Evolutionary conservation across 164 flowering plant genomes (phyloP).

Genomic region (Magnolia changhungtana): DNA sequence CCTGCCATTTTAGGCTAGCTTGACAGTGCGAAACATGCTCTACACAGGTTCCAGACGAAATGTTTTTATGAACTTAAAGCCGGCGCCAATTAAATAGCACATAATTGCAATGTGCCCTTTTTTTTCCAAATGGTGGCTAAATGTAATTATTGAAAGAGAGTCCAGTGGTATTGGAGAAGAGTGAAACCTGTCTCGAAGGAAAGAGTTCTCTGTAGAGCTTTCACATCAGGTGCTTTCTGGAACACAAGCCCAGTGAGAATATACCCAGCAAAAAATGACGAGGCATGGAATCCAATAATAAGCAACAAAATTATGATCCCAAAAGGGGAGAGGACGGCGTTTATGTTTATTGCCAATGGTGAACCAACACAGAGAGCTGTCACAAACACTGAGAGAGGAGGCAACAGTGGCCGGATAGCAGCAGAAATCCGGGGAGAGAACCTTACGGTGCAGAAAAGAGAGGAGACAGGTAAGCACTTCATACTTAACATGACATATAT

Average conservation of each 20-base stretch:
- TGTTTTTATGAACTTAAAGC: background rate
- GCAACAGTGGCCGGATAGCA: conserved; percentile 79
- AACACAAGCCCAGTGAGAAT: conserved; percentile 56
- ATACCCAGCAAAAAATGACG: conserved; percentile 76
- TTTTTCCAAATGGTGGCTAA: background rate
- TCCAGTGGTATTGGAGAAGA: conserved; percentile 3
- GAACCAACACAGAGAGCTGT: conserved; percentile 95
- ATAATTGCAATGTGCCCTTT: background rate
- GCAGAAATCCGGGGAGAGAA: conserved; percentile 60
- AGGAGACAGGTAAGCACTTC: conserved; percentile 3
- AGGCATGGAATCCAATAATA: conserved; percentile 63
- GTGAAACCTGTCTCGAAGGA: conserved; percentile 85
- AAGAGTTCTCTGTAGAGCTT: conserved; percentile 78
- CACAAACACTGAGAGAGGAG: conserved; percentile 84
- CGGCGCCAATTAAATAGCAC: background rate
- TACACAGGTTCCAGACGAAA: too few species aligned
- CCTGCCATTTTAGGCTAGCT: background rate
- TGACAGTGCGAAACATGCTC: background rate
- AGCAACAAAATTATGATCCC: conserved; percentile 64
- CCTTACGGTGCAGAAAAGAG: conserved; percentile 30
- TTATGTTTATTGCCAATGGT: conserved; percentile 80
- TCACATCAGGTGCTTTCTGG: conserved; percentile 55
- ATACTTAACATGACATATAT: too few species aligned
- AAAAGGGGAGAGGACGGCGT: conserved; percentile 74
- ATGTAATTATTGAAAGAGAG: background rate